These are phyloP conservation scores for Amoebophrya sp. DNA, from an alignment of 169 alveolate genomes.

Conservation along the genomic window DNA sequence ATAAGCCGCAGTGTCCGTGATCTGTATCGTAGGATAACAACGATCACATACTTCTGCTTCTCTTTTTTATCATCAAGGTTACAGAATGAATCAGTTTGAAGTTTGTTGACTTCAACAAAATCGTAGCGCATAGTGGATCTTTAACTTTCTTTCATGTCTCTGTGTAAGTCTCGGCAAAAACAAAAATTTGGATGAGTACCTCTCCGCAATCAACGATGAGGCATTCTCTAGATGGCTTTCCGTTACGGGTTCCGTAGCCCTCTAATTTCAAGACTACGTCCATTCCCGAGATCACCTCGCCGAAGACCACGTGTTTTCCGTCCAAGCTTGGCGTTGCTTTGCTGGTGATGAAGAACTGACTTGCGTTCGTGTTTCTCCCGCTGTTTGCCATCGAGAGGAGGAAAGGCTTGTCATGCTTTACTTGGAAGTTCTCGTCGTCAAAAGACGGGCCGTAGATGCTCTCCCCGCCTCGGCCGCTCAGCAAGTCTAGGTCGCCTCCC, in stretches of 20 bases:
- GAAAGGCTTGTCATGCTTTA: background rate
- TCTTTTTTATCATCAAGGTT: too few relatives aligned
- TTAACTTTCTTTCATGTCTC: too few relatives aligned
- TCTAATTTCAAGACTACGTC: background rate
- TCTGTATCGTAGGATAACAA: too few relatives aligned
- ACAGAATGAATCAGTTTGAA: too few relatives aligned
- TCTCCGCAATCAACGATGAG: background rate
- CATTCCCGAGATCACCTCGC: conserved; percentile 65
- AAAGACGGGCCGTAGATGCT: conserved; percentile 86
- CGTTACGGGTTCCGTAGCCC: background rate
- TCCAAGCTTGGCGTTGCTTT: conserved; percentile 92
- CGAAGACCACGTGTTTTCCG: conserved; percentile 95
- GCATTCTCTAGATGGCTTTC: background rate
- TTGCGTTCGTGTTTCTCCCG: conserved; percentile 90
- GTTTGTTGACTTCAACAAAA: too few relatives aligned
- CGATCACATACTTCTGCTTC: too few relatives aligned
- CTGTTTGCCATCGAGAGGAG: background rate
- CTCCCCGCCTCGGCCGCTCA: conserved; percentile 74
- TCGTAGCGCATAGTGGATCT: too few relatives aligned
- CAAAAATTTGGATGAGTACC: too few relatives aligned
- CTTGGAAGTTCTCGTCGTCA: conserved; percentile 78
- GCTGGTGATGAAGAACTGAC: conserved; percentile 94
- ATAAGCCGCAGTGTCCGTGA: background rate
- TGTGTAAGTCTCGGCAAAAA: too few relatives aligned
- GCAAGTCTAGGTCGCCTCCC: conserved; percentile 81